Evolutionary conservation across 345 rosid genomes (phyloP), one percentile per base, ranked within the genome.

Genomic region (Populus alba): DNA sequence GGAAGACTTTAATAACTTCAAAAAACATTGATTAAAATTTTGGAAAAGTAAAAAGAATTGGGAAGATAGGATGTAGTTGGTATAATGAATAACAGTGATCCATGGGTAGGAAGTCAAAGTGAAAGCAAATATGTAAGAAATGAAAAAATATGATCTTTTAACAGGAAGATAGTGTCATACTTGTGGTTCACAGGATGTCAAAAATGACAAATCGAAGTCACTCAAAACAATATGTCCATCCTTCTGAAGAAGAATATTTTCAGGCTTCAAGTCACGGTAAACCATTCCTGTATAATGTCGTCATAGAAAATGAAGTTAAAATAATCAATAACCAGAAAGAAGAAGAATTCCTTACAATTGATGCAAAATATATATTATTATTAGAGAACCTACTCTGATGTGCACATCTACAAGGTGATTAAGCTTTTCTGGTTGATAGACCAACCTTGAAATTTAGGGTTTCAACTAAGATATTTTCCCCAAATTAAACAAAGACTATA

Each of bases 241-340:
- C 87, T 90, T 88, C 81, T 88, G 89, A 76, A 96, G 88, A 78
- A 96, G 83, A 76, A 96, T 89, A 81, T 96, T 96, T 84, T 96
- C 99, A 63, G 98, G 99, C 92, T 96, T 96, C 80, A 96, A 79
- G 81, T 96, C 99, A 76, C 98, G 91, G 67, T 96, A 94, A 66
- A 94, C 86, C 39, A 96, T 91, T 82, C 99, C 99, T 96, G 80
- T 76, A 66, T 16, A 27, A 66, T 45, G 71, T 27, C 69, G 71
- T 27, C 69, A 75, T 29, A 8, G 29, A 61, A 23, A 62, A 22
- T 7, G 68, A 55, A 62, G 70, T 12, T 20, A 75, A 45, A 45
- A 73, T 65, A 43, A 27, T 27, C 27, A 27, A 38, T 61, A 3
- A 57, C 27, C 22, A 27, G 57, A 67, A 17, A 12, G 33, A 80